Percentiles rank a stretch among this genome's conserved stretches.
Conservation (phyloP, 2,329 filamentous ascomycete genomes). For the Fusarium musae region DNA sequence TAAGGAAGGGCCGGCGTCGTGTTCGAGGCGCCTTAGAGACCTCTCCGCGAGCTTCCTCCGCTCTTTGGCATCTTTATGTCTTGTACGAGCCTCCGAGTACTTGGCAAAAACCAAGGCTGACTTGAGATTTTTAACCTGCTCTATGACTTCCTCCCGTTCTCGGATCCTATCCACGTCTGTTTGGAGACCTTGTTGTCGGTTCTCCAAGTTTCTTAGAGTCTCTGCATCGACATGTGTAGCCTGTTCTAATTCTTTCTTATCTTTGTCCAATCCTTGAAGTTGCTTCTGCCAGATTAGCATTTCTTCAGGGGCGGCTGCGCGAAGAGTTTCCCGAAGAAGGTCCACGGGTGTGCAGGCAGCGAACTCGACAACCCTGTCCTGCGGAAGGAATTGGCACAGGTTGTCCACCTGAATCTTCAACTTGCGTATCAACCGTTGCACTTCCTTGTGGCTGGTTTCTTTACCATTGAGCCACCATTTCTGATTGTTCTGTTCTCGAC, state of each 20-base stretch:
- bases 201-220: slow-evolving; percentile 73
- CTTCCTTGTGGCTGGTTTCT: slow-evolving; percentile 68
- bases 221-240: slow-evolving; percentile 70
- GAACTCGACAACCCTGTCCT: slow-evolving; percentile 96
- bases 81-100: slow-evolving; percentile 66
- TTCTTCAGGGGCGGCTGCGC: slow-evolving; percentile 84
- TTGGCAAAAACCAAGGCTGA: slow-evolving; percentile 72
- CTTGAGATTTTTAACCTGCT: slow-evolving; percentile 72
- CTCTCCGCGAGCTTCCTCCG: slow-evolving; percentile 64
- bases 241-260: slow-evolving; percentile 71
- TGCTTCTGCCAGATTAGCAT: slow-evolving; percentile 83
- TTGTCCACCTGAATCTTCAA: slow-evolving; percentile 97
- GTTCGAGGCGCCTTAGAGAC: slow-evolving; percentile 69
- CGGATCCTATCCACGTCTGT: slow-evolving; percentile 85
- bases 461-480: slow-evolving; percentile 82
- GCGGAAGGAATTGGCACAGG: slow-evolving; percentile 94
- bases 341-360: slow-evolving; percentile 84
- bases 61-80: slow-evolving; percentile 63
- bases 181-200: slow-evolving; percentile 77
- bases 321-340: slow-evolving; percentile 84
- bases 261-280: slow-evolving; percentile 75
- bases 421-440: slow-evolving; percentile 73
- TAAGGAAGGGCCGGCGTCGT: slow-evolving; percentile 72
- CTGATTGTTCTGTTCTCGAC: slow-evolving; percentile 82
- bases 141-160: slow-evolving; percentile 76